Evolutionary conservation across 148 eudicot genomes (phyloP).

Genomic region (Silene uniflora): DNA sequence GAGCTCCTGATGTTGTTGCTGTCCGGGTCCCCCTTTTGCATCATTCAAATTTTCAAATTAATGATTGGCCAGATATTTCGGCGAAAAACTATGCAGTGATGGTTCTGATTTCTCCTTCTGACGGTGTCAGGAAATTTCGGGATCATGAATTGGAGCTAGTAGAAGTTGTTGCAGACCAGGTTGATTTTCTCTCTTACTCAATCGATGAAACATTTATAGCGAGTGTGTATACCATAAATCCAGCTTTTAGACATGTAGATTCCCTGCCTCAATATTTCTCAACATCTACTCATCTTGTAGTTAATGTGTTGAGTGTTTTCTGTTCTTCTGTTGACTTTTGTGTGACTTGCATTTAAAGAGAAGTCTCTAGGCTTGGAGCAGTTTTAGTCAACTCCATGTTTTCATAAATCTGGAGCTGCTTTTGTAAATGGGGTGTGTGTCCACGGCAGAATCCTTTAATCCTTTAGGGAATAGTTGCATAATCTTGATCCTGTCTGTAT

Average conservation of each 20-base stretch:
- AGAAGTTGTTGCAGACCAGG: conserved; percentile 95
- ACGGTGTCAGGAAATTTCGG: conserved; percentile 67
- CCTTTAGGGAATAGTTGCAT: no score
- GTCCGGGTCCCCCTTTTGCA: conserved; percentile 79
- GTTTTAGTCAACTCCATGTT: no score
- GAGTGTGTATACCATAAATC: neutral
- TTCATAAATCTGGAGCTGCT: no score
- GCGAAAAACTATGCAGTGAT: conserved; percentile 73
- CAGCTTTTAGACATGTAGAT: neutral
- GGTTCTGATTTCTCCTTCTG: conserved; percentile 74
- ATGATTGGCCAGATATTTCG: conserved; percentile 69
- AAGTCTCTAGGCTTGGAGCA: no score
- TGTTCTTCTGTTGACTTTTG: neutral
- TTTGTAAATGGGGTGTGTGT: no score
- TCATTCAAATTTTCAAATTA: conserved; percentile 68
- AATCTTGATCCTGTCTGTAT: no score
- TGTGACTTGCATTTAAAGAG: no score
- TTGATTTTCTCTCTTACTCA: conserved; percentile 20
- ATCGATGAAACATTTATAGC: conserved; percentile 1
- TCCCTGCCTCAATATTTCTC: neutral
- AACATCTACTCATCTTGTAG: neutral
- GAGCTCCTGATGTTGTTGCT: conserved; percentile 67
- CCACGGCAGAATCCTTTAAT: no score
- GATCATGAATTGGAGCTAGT: conserved; percentile 87
- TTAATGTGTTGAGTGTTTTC: neutral